Conservation (phyloP, 805 yeast species). For the Sugiyamaella americana region DNA sequence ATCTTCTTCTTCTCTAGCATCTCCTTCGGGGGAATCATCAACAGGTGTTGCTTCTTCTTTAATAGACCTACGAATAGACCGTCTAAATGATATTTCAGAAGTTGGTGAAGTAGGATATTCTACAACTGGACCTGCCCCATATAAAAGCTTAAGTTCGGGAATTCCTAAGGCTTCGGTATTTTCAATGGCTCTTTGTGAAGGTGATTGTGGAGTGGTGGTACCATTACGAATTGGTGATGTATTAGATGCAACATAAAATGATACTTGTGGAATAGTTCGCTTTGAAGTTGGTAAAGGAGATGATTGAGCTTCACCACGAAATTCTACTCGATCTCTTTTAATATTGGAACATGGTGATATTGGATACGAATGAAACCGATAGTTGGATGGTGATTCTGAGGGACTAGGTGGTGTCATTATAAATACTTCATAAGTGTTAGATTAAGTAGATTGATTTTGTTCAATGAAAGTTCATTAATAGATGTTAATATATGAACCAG, state of each 20-base stretch:
- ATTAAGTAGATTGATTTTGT: background rate
- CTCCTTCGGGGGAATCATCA: background rate
- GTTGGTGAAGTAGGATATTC: constrained; percentile 14
- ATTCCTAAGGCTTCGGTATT: background rate
- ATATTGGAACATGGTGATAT: background rate
- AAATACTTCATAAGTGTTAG: background rate
- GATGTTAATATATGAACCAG: background rate
- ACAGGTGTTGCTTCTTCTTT: background rate
- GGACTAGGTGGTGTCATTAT: background rate
- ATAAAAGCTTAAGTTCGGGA: background rate
- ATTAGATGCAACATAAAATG: background rate
- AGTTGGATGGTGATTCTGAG: background rate
- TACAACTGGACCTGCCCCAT: constrained; percentile 14
- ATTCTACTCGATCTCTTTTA: background rate
- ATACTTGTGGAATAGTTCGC: background rate
- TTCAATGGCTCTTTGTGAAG: background rate
- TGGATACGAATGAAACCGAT: background rate
- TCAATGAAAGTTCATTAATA: background rate
- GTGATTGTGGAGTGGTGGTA: background rate
- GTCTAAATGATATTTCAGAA: background rate
- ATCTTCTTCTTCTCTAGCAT: background rate
- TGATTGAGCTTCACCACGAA: background rate
- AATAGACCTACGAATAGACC: background rate
- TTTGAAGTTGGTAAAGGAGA: background rate
- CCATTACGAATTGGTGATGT: background rate